Percentiles rank a stretch among this genome's conserved stretches.
phyloP scores from a whole-genome alignment of 2,329 filamentous ascomycete genomes.

The Aschersonia sp. region DNA sequence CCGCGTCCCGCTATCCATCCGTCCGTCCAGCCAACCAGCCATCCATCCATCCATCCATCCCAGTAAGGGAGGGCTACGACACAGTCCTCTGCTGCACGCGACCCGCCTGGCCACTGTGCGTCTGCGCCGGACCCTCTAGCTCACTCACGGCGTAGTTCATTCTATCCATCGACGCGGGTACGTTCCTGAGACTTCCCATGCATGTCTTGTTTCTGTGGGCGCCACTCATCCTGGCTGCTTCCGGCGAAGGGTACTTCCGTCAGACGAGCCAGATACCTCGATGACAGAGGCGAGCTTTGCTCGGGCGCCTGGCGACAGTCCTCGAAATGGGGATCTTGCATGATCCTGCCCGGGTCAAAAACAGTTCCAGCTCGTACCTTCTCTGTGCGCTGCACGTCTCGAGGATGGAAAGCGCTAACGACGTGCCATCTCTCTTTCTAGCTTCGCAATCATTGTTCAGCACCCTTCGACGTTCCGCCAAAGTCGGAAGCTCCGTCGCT shows the following conservation, averaged over 20 bases:
- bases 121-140: not conserved
- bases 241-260: too few relatives aligned
- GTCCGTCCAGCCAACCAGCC: not conserved
- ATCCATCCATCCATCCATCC: not conserved
- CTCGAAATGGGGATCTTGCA: too few relatives aligned
- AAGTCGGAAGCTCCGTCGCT: not conserved
- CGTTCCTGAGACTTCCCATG: too few relatives aligned
- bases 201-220: too few relatives aligned
- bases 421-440: not conserved
- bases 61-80: not conserved
- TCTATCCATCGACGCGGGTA: too few relatives aligned
- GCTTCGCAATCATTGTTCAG: too few relatives aligned
- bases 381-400: not conserved
- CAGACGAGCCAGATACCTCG: too few relatives aligned
- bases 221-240: too few relatives aligned
- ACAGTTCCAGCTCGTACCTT: too few relatives aligned
- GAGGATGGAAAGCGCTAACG: not conserved
- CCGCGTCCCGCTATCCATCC: slow-evolving; percentile 2
- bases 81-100: not conserved
- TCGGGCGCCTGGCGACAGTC: too few relatives aligned
- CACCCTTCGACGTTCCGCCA: not conserved
- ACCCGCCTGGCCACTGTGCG: not conserved
- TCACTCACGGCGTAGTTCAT: not conserved
- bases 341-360: too few relatives aligned
- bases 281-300: too few relatives aligned